Percentiles rank a stretch among this genome's conserved stretches.
phyloP scores from a whole-genome alignment of 164 flowering plant genomes.

The Liquidambar formosana region DNA sequence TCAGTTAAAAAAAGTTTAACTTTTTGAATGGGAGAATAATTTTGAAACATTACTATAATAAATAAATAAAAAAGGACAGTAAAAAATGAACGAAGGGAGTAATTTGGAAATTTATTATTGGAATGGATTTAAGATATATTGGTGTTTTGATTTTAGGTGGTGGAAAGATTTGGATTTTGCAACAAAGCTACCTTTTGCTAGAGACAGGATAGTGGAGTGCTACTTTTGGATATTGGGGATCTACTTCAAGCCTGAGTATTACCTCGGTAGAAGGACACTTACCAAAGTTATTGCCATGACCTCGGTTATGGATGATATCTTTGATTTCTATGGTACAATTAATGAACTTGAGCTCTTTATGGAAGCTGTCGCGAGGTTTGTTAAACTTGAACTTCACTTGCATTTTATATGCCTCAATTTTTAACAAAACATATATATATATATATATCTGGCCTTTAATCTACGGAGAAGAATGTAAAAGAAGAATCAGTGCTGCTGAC shows the following conservation, averaged over 20 bases:
- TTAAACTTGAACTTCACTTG: background rate
- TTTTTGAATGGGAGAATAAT: no score
- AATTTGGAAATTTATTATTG: background rate
- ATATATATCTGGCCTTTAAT: no score
- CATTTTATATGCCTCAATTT: background rate
- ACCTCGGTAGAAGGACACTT: no score
- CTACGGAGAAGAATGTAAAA: no score
- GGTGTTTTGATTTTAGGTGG: no score
- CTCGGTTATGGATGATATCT: no score
- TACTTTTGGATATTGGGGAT: slow-evolving; percentile 41
- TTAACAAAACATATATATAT: background rate
- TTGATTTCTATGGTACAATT: slow-evolving; percentile 24
- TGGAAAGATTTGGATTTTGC: slow-evolving; percentile 20
- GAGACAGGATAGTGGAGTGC: slow-evolving; percentile 43
- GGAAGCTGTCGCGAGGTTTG: slow-evolving; percentile 27
- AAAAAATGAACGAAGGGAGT: no score
- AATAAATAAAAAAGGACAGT: no score
- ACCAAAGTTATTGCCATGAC: no score
- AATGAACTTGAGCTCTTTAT: slow-evolving; percentile 30
- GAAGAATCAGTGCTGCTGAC: no score
- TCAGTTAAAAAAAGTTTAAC: no score
- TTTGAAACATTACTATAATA: no score
- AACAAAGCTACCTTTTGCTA: slow-evolving; percentile 30
- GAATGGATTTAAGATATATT: slow-evolving; percentile 40
- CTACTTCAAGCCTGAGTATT: slow-evolving; percentile 1